A percentile compares a stretch with the other conserved stretches of the same genome.
Conservation (phyloP, 1,284 basidiomycete species). For the Ganoderma lingzhi region DNA sequence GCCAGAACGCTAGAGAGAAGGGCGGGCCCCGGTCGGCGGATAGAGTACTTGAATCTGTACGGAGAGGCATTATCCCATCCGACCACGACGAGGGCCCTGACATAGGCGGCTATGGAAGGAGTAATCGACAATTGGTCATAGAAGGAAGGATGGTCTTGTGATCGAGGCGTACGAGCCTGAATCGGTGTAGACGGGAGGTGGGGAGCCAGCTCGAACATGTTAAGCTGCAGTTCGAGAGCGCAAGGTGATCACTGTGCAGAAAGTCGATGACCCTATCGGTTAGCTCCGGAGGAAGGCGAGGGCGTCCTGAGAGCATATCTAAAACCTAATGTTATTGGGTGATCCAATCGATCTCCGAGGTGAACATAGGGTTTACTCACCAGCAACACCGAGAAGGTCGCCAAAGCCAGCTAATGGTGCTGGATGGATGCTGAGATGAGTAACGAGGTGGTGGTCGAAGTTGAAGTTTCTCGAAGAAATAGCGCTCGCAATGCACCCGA, state of each 20-base stretch:
- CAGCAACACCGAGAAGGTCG: not conserved
- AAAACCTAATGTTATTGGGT: not conserved
- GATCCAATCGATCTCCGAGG: not conserved
- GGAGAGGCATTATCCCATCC: conserved; percentile 5
- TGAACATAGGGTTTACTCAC: not conserved
- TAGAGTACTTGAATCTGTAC: conserved; percentile 3
- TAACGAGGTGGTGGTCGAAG: not conserved
- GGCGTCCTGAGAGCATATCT: not conserved
- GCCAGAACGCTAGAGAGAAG: not conserved
- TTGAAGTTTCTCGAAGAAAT: not conserved
- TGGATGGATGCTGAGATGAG: not conserved
- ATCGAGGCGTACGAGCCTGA: conserved; percentile 1
- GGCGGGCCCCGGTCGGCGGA: not conserved
- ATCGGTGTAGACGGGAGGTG: not conserved
- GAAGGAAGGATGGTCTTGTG: conserved; percentile 1
- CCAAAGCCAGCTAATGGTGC: not conserved
- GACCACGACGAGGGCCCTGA: not conserved
- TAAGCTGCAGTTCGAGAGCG: conserved; percentile 2
- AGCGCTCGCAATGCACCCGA: not conserved
- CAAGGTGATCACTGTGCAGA: not conserved
- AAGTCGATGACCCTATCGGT: conserved; percentile 4
- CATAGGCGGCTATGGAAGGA: not conserved
- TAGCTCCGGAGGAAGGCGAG: not conserved
- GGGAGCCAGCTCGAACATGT: conserved; percentile 2
- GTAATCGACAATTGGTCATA: not conserved